A percentile compares a stretch with the other conserved stretches of the same genome.
phyloP scores from a whole-genome alignment of 352 stramenopile species.

The Phytopythium chamaehyphon region DNA sequence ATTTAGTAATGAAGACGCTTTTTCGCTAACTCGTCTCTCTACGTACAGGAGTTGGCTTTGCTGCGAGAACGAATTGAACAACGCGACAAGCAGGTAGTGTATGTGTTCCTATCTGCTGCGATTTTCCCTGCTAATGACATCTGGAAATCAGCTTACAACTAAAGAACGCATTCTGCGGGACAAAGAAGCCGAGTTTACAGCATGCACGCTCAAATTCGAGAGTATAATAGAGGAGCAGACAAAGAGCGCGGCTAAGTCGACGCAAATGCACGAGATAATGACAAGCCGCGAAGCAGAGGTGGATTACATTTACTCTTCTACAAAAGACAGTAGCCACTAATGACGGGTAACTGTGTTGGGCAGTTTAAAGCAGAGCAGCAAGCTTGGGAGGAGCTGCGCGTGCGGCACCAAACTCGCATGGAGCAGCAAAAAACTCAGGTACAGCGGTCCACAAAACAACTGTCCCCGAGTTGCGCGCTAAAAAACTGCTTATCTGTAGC shows the following conservation, averaged over 20 bases:
- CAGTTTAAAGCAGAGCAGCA: background rate
- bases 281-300: too few relatives aligned
- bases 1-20: background rate
- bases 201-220: slow-evolving; percentile 7
- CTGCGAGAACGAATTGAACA: slow-evolving; percentile 11
- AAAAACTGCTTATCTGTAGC: too few relatives aligned
- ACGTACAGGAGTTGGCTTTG: slow-evolving; percentile 15
- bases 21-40: background rate
- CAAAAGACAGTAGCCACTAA: too few relatives aligned
- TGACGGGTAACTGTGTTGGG: too few relatives aligned
- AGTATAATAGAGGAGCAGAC: slow-evolving; percentile 9
- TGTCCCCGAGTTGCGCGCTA: too few relatives aligned
- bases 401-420: background rate
- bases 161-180: slow-evolving; percentile 46
- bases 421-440: slow-evolving; percentile 1
- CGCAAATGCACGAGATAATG: background rate
- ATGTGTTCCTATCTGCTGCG: too few relatives aligned
- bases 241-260: background rate
- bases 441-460: background rate
- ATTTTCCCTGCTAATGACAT: background rate
- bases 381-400: background rate
- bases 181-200: slow-evolving; percentile 29
- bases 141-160: slow-evolving; percentile 15
- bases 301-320: background rate
- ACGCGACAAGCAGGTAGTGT: slow-evolving; percentile 29